phyloP scores from a whole-genome alignment of 352 stramenopile genomes.

The Globisporangium viniferum region DNA sequence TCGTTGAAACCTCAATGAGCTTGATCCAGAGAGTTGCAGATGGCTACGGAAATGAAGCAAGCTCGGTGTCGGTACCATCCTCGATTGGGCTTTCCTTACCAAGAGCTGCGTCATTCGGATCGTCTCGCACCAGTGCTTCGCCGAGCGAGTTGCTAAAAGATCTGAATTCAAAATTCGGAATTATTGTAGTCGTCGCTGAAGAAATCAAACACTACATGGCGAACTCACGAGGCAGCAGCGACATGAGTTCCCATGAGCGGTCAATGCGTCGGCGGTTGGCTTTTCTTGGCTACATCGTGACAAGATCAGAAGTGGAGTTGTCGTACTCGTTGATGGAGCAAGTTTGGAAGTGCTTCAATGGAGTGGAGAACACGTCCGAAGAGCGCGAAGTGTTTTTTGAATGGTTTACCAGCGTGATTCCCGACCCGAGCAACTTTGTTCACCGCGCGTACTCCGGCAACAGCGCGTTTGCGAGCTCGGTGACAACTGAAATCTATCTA shows the following conservation, averaged over 20 bases:
- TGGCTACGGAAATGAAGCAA: slow-evolving; percentile 35
- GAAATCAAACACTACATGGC: slow-evolving; percentile 50
- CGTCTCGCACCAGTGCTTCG: slow-evolving; percentile 32
- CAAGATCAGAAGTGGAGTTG: slow-evolving; percentile 66
- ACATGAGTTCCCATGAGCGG: slow-evolving; percentile 8
- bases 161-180: slow-evolving; percentile 53
- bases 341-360: slow-evolving; percentile 60
- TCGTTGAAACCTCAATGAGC: slow-evolving; percentile 74
- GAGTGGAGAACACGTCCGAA: slow-evolving; percentile 26
- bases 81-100: slow-evolving; percentile 33
- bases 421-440: slow-evolving; percentile 68
- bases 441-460: slow-evolving; percentile 62
- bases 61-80: slow-evolving; percentile 33
- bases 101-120: slow-evolving; percentile 21
- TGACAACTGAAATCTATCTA: slow-evolving; percentile 49
- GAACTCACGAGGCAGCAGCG: neutral
- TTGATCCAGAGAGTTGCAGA: slow-evolving; percentile 71
- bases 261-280: slow-evolving; percentile 46
- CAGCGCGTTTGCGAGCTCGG: slow-evolving; percentile 49
- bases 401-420: slow-evolving; percentile 67
- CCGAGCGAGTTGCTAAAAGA: slow-evolving; percentile 63
- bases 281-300: slow-evolving; percentile 79
- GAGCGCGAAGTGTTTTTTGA: slow-evolving; percentile 65
- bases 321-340: slow-evolving; percentile 54
- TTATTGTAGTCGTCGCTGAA: slow-evolving; percentile 56